Base-by-base conservation (phyloP, 306 rosid species). In the Leucaena leucocephala region DNA sequence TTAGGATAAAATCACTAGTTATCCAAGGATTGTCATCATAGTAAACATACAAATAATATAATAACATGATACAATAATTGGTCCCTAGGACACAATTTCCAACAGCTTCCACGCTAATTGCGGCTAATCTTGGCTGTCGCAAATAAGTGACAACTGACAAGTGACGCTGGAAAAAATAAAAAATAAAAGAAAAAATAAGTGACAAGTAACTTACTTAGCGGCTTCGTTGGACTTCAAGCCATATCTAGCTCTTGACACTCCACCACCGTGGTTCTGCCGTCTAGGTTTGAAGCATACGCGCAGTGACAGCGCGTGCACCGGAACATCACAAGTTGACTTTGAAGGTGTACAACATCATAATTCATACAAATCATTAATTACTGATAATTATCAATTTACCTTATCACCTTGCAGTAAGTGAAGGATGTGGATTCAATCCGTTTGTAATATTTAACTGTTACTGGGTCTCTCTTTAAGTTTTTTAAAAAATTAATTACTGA, bases 61-160 rank as follows among this genome's bases (percentile, higher is more conserved):
- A n/a, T n/a, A n/a, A n/a, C n/a, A n/a, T n/a, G n/a, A n/a, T n/a
- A n/a, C n/a, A n/a, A n/a, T n/a, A n/a, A n/a, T n/a, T n/a, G n/a
- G n/a, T n/a, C n/a, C n/a, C n/a, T n/a, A n/a, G n/a, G n/a, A n/a
- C n/a, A n/a, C n/a, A n/a, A n/a, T n/a, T n/a, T n/a, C n/a, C n/a
- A n/a, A n/a, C n/a, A n/a, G n/a, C n/a, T n/a, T 81, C 80, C 72
- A 81, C 84, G 84, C 40, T 2, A 46, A 42, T 4, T 27, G 57
- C 57, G 74, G 21, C 39, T 2, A 12, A 46, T 49, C 27, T 55
- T 68, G n/a, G 64, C 63, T 67, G 21, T 19, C 45, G 15, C 49
- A 66, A 27, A 21, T 17, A 58, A 74, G 70, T 35, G 63, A 55
- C 40, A 7, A 7, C 3, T n/a, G 11, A 54, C 40, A 7, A 7